Evolutionary conservation across 768 basidiomycete species (phyloP), one percentile per base, ranked within the genome.

Genomic region (Chiua virens): DNA sequence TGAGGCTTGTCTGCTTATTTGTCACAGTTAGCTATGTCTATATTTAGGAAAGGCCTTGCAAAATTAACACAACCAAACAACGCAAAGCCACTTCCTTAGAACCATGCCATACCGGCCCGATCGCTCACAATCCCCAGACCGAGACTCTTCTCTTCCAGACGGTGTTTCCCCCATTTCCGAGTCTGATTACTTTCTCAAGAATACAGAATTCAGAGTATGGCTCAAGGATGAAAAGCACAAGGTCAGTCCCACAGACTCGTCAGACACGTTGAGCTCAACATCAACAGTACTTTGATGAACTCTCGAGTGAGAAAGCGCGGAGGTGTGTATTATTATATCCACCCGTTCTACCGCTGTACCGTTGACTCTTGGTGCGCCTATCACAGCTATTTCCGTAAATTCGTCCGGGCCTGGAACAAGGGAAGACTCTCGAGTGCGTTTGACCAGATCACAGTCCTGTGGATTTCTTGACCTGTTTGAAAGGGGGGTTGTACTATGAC

Each of bases 371-470:
- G 48, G 20, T 20, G n/a, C n/a, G n/a, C n/a, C 42, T 8, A n/a
- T 34, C 41, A 45, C 45, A 91, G 89, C 62, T 93, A 95, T 66
- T 98, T 98, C 66, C 85, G 87, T 61, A 96, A 94, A 71, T 97
- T 98, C 62, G 85, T 93, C 36, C 89, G 90, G 80, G 83, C 82
- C 22, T 94, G 92, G 92, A 94, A 94, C 68, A 78, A 79, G 65
- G 89, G 89, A 6, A 84, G 78, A 64, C 74, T 94, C 9, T 69
- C 83, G 25, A 78, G 89, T 90, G 18, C 50, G 69, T 49, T 3
- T 5, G 5, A 8, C 2, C 1, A 18, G 2, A 13, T 4, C 10
- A 8, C n/a, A n/a, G 11, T 28, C 21, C 1, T 8, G 4, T 37
- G 22, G 13, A 5, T 35, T 32, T 8, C 14, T 3, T 41, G 21